These are phyloP conservation scores for Naganishia onofrii DNA, from an alignment of 768 basidiomycete species.

Conservation along the genomic window DNA sequence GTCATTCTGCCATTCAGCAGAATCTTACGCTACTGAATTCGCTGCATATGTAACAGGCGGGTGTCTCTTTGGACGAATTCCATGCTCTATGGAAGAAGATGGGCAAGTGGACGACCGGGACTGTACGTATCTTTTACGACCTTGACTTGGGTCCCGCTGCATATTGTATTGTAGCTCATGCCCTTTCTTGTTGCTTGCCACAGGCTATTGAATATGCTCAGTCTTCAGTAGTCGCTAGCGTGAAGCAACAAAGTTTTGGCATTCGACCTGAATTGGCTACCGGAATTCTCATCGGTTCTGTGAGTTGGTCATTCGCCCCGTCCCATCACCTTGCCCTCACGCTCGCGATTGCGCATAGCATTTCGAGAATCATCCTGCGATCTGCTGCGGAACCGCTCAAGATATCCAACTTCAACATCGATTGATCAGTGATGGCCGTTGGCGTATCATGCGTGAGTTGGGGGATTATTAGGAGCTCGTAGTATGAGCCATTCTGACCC, in stretches of 20 bases:
- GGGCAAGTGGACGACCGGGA: slow-evolving; percentile 6
- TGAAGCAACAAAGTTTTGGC: slow-evolving; percentile 46
- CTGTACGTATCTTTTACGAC: not conserved
- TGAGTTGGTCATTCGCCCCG: slow-evolving; percentile 8
- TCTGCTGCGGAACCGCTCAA: slow-evolving; percentile 57
- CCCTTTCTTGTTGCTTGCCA: not conserved
- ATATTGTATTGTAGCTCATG: not conserved
- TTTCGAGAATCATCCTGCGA: slow-evolving; percentile 57
- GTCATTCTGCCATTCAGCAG: slow-evolving; percentile 47
- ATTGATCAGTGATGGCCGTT: slow-evolving; percentile 42
- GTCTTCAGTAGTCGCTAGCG: slow-evolving; percentile 56
- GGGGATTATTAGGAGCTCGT: not conserved
- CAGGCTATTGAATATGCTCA: slow-evolving; percentile 55
- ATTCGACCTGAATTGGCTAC: slow-evolving; percentile 43
- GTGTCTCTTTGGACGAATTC: slow-evolving; percentile 58
- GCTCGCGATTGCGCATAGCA: slow-evolving; percentile 49
- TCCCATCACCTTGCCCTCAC: not conserved
- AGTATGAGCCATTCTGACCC: not conserved
- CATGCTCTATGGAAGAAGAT: slow-evolving; percentile 51
- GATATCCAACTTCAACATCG: slow-evolving; percentile 61
- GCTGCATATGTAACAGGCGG: slow-evolving; percentile 47
- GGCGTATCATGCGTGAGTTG: slow-evolving; percentile 26
- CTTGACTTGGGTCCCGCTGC: not conserved
- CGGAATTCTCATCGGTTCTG: slow-evolving; percentile 56
- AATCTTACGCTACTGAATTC: not conserved